Evolutionary conservation across 1,284 basidiomycete genomes (phyloP), one percentile per base, ranked within the genome.

Genomic region (Fomitopsis schrenkii): DNA sequence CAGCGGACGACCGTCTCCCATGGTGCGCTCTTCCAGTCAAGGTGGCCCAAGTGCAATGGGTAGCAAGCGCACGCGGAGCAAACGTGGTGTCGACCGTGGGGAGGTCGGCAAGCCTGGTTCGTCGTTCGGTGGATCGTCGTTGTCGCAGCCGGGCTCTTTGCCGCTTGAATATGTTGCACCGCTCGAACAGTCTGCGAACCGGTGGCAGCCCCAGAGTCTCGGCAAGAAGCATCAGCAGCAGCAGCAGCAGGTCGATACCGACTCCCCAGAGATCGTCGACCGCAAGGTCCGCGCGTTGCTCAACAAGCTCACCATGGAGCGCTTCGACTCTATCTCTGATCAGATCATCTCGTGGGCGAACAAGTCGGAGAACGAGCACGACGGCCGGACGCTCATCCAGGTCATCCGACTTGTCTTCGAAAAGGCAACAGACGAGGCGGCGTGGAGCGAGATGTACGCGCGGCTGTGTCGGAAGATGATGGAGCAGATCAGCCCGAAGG

Each of bases 361-460:
- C 85, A 95, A 89, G 80, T 95, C 93, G 5, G 87, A 90, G 76
- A 84, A 89, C 67, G 96, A 99, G 83, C 93, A 86, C 72, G 94
- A 98, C 72, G 96, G 95, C 3, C 86, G 92, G 63, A 98, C 95
- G 1, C 84, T 98, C 69, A 95, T 97, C 68, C 93, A 96, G 70
- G 96, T 98, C 72, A 98, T 98, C 77, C 88, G 90, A 67, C 88
- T 98, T 59, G 93, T 98, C 52, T 98, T 98, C 75, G 95, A 98
- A 76, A 97, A 97, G 82, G 95, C 95, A 4, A 71, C 68, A 0
- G 67, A 97, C 76, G 95, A 98, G 76, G 94, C 94, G 17, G 87
- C 90, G 41, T 97, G 93, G 91, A 95, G 93, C 10, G 93, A 94
- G 80, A 97, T 98, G 93, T 98, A 98, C 75, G 97, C 97, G 33